Evolutionary conservation across 2,329 filamentous ascomycete genomes (phyloP).

Genomic region (Cladosporium cucumerinum): DNA sequence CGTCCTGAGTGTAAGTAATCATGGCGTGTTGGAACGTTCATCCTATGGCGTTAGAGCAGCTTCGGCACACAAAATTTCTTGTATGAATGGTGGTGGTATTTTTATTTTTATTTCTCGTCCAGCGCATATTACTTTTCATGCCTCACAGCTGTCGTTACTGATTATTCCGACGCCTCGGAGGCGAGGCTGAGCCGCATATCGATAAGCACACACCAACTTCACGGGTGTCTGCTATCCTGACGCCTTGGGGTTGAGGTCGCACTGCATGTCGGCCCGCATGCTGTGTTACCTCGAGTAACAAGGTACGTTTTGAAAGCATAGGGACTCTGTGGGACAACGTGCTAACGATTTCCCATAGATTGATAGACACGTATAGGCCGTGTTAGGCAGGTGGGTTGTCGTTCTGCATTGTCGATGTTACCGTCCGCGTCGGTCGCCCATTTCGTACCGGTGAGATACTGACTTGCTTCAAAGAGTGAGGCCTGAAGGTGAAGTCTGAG

Average conservation of each 20-base stretch:
- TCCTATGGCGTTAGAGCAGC: conserved; percentile 6
- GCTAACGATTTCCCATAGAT: background rate
- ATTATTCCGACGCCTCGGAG: background rate
- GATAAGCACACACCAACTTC: background rate
- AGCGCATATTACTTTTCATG: too few species aligned
- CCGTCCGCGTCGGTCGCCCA: background rate
- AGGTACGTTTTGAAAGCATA: background rate
- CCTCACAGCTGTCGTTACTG: too few species aligned
- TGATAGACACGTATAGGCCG: too few species aligned
- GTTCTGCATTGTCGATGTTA: background rate
- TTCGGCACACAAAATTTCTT: background rate
- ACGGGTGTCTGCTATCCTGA: too few species aligned
- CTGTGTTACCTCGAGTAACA: background rate
- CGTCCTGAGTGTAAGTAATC: background rate
- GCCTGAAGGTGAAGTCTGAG: background rate
- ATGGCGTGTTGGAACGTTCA: background rate
- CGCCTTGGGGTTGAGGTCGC: background rate
- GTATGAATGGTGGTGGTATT: background rate
- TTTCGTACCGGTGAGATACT: background rate
- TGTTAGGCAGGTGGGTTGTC: background rate
- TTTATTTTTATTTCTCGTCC: background rate
- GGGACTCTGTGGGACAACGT: background rate
- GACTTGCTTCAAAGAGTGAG: background rate
- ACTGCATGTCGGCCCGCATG: background rate
- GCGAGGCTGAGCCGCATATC: background rate